phyloP scores from a whole-genome alignment of 2,329 filamentous ascomycete genomes.

The Scedosporium dehoogii region DNA sequence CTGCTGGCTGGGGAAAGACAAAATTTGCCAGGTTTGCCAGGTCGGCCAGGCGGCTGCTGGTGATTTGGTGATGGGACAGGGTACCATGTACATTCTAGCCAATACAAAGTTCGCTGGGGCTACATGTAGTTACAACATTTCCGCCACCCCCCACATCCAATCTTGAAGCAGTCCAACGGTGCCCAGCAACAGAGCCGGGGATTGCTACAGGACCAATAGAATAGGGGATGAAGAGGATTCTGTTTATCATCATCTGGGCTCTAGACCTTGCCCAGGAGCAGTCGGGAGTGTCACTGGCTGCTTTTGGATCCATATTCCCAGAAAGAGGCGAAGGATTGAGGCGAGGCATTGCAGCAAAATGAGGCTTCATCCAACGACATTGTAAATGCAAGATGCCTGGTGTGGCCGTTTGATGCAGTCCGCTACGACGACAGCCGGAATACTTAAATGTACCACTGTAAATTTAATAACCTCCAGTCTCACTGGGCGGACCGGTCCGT shows the following conservation, averaged over 20 bases:
- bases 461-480: background rate
- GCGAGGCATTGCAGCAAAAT: background rate
- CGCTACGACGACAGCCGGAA: no score
- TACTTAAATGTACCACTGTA: background rate
- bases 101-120: background rate
- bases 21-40: slow-evolving; percentile 7
- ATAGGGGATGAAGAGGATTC: slow-evolving; percentile 2
- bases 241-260: slow-evolving; percentile 5
- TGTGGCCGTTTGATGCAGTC: no score
- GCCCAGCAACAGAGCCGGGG: slow-evolving; percentile 6
- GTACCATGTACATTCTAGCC: background rate
- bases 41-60: slow-evolving; percentile 2
- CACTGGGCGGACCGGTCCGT: background rate
- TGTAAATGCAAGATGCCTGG: no score
- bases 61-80: background rate
- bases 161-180: slow-evolving; percentile 7
- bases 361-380: background rate
- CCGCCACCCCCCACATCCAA: slow-evolving; percentile 7
- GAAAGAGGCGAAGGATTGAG: background rate
- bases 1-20: slow-evolving; percentile 4
- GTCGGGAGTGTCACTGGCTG: background rate
- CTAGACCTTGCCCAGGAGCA: background rate
- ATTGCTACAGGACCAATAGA: slow-evolving; percentile 2
- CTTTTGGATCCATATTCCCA: background rate
- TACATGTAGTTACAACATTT: background rate